phyloP scores from a whole-genome alignment of 2,329 filamentous ascomycete species.

The Fusarium sp. region DNA sequence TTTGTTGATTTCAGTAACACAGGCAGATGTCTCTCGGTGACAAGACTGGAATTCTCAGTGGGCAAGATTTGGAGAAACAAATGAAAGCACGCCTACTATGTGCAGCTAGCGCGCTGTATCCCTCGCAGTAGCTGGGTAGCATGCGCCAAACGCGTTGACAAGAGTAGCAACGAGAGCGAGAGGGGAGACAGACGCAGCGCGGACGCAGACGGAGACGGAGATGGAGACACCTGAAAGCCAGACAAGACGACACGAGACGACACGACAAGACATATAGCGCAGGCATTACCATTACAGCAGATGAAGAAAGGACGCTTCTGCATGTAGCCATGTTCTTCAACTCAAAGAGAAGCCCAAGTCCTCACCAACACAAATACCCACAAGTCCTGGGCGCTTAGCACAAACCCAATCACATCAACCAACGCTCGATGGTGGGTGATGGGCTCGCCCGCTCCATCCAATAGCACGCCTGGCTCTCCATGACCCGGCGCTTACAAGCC shows the following conservation, averaged over 20 bases:
- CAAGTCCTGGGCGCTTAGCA: constrained; percentile 50
- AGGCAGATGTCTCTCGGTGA: neutral
- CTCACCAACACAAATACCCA: constrained; percentile 39
- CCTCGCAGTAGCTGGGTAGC: constrained; percentile 44
- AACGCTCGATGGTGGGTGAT: constrained; percentile 49
- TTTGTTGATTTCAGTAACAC: neutral
- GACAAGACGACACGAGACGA: constrained; percentile 11
- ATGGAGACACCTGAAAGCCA: constrained; percentile 20
- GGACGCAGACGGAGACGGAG: constrained; percentile 2
- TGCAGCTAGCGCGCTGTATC: constrained; percentile 40
- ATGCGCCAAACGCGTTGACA: constrained; percentile 28
- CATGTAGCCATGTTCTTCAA: constrained; percentile 34
- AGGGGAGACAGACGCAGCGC: constrained; percentile 1
- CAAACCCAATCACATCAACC: constrained; percentile 49
- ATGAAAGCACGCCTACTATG: constrained; percentile 25
- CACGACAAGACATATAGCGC: constrained; percentile 7
- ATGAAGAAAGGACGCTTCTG: constrained; percentile 38
- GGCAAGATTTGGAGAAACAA: neutral
- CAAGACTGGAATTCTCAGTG: constrained; percentile 1
- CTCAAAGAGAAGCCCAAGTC: constrained; percentile 28
- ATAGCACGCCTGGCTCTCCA: constrained; percentile 37
- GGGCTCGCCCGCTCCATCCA: constrained; percentile 44
- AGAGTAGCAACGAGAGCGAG: constrained; percentile 27
- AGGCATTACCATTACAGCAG: constrained; percentile 12
- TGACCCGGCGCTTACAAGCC: constrained; percentile 51